Percentiles rank a stretch among this genome's conserved stretches.
These are phyloP conservation scores for Colletotrichum abscissum DNA, from an alignment of 2,329 filamentous ascomycete genomes.

Conservation along the genomic window DNA sequence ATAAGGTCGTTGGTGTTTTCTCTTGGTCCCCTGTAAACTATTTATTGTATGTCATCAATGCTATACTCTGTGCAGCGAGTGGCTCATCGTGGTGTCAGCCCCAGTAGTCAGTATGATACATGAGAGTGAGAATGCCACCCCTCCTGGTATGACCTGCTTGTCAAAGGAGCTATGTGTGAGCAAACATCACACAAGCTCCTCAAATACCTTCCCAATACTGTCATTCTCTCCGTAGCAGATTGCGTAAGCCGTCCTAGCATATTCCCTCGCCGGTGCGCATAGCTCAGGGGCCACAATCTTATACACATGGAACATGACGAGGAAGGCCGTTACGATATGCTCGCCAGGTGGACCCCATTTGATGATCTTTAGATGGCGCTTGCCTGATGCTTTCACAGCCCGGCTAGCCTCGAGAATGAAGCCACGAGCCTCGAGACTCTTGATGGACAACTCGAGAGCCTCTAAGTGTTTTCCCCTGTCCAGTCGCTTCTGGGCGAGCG, in stretches of 20 bases:
- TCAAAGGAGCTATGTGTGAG: neutral
- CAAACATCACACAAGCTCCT: neutral
- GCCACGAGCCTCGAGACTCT: conserved; percentile 41
- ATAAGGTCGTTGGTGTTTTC: no score
- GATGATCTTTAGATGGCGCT: conserved; percentile 35
- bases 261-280: conserved; percentile 34
- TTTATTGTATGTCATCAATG: no score
- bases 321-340: conserved; percentile 29
- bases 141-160: neutral
- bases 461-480: conserved; percentile 9
- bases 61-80: no score
- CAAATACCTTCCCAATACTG: neutral
- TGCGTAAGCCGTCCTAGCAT: conserved; percentile 39
- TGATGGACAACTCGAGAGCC: conserved; percentile 37
- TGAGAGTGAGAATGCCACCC: no score
- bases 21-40: no score
- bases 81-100: no score
- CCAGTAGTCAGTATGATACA: no score
- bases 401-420: conserved; percentile 38
- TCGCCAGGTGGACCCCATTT: conserved; percentile 39
- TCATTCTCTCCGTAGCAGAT: conserved; percentile 42
- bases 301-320: conserved; percentile 36
- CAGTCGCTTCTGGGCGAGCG: conserved; percentile 21
- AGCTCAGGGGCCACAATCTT: conserved; percentile 38
- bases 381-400: neutral